Conservation (phyloP, 768 basidiomycete species). For the Rhizopogon roseolus region DNA sequence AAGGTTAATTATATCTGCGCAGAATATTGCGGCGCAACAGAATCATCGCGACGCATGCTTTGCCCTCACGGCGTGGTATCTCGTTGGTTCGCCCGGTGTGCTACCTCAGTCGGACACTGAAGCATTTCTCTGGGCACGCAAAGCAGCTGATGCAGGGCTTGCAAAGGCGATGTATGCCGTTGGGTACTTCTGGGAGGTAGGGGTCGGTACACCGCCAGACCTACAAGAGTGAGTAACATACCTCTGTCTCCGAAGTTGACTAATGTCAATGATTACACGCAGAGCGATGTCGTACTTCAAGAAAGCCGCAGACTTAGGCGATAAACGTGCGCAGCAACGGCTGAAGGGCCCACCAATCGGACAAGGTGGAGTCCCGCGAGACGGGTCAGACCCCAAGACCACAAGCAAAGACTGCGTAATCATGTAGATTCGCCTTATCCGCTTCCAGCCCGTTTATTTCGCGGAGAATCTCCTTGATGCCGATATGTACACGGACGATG, state of each 20-base stretch:
- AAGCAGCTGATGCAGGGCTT: constrained; percentile 87
- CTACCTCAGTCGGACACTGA: constrained; percentile 98
- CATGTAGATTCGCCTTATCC: constrained; percentile 44
- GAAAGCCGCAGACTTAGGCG: constrained; percentile 85
- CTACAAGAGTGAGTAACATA: constrained; percentile 53
- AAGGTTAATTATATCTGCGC: constrained; percentile 4
- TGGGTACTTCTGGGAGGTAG: constrained; percentile 96
- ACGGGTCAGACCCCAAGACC: constrained; percentile 46
- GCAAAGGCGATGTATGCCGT: constrained; percentile 97
- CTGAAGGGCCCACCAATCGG: constrained; percentile 57
- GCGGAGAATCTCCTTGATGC: not conserved
- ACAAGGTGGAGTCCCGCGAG: constrained; percentile 58
- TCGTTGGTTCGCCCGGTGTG: constrained; percentile 96
- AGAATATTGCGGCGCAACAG: constrained; percentile 99
- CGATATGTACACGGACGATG: not conserved
- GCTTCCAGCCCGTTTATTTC: not conserved
- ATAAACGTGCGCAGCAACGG: constrained; percentile 88
- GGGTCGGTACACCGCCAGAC: constrained; percentile 73
- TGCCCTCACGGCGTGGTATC: constrained; percentile 97
- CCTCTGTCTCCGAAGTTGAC: not conserved
- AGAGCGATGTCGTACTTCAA: constrained; percentile 83
- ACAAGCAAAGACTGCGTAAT: constrained; percentile 84
- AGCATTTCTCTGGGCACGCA: constrained; percentile 96
- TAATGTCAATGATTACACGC: constrained; percentile 3
- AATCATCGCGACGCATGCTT: constrained; percentile 97